These are phyloP conservation scores for Pichia eremophila DNA, from an alignment of 805 yeast species.

Conservation along the genomic window DNA sequence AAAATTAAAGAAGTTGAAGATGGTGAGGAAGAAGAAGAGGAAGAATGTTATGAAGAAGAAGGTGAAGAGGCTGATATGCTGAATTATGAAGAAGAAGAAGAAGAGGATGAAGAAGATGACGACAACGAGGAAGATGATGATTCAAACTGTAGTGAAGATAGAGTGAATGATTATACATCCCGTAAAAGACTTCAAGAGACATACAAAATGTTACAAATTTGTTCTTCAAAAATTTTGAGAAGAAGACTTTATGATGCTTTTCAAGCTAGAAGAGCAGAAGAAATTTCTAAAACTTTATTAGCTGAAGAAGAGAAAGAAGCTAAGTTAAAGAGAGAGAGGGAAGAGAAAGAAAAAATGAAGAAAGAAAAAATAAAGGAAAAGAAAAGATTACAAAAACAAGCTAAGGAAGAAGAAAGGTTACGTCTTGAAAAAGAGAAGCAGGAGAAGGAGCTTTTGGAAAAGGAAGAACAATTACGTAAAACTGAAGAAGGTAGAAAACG, in stretches of 20 bases:
- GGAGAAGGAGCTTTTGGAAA: slow-evolving; percentile 33
- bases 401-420: slow-evolving; percentile 52
- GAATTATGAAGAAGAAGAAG: slow-evolving; percentile 4
- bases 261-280: slow-evolving; percentile 73
- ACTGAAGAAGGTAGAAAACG: slow-evolving; percentile 39
- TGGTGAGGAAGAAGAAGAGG: slow-evolving; percentile 8
- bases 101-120: slow-evolving; percentile 10
- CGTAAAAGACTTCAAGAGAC: slow-evolving; percentile 67
- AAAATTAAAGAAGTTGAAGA: slow-evolving; percentile 18
- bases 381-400: slow-evolving; percentile 50
- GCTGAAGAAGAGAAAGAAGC: slow-evolving; percentile 68
- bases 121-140: slow-evolving; percentile 16
- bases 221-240: slow-evolving; percentile 70
- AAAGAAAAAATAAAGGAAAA: slow-evolving; percentile 65
- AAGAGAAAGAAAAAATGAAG: slow-evolving; percentile 54
- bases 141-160: slow-evolving; percentile 22
- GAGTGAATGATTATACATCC: slow-evolving; percentile 41
- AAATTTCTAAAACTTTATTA: slow-evolving; percentile 50
- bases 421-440: slow-evolving; percentile 39
- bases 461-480: slow-evolving; percentile 33
- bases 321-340: slow-evolving; percentile 51
- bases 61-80: slow-evolving; percentile 9
- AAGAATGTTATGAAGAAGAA: slow-evolving; percentile 5
- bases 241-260: slow-evolving; percentile 66
- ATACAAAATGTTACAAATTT: slow-evolving; percentile 67